Evolutionary conservation across 202 grass and related monocot species (phyloP), one percentile per base, ranked within the genome.

Genomic region (Eragrostis tef): DNA sequence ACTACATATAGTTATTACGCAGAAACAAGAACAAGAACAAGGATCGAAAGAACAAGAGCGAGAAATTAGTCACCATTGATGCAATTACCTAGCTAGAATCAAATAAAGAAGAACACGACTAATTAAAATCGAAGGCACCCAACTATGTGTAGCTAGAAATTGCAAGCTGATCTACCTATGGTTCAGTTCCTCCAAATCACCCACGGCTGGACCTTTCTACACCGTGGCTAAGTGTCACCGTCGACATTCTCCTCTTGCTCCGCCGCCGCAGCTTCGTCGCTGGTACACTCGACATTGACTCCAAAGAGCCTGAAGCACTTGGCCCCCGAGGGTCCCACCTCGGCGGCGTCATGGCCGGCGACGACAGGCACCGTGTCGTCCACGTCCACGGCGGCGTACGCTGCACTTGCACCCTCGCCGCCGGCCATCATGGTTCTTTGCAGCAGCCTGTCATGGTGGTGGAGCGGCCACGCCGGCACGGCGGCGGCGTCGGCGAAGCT

Each of bases 271-370:
- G 29, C 34, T 14, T 46, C 75, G 60, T 59, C 67, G 21, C 51
- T 71, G 4, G 71, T 50, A 53, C 81, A 94, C 72, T 94, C 87
- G 54, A 94, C 82, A 77, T 93, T 89, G 27, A 97, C 81, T 60
- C 93, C 93, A 48, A 97, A 97, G 53, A 97, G 88, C 83, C 93
- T 89, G 73, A 97, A 80, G 77, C 69, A 68, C 86, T 71, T 97
- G 49, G 21, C 56, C 29, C 57, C 74, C 1, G 84, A 27, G 20
- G 67, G 13, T 46, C 47, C 75, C 47, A 73, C 67, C 22, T 85
- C 67, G 57, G 6, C 25, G 54, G 12, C 58, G 11, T 61, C 22
- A 14, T 42, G 54, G 27, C 20, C 44, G 6, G 65, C 36, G 64
- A 57, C 34, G 21, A 63, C 22, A 13, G 72, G 24, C 14, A 9